phyloP scores from a whole-genome alignment of 2,329 filamentous ascomycete genomes.

The Aspergillus japonicus region DNA sequence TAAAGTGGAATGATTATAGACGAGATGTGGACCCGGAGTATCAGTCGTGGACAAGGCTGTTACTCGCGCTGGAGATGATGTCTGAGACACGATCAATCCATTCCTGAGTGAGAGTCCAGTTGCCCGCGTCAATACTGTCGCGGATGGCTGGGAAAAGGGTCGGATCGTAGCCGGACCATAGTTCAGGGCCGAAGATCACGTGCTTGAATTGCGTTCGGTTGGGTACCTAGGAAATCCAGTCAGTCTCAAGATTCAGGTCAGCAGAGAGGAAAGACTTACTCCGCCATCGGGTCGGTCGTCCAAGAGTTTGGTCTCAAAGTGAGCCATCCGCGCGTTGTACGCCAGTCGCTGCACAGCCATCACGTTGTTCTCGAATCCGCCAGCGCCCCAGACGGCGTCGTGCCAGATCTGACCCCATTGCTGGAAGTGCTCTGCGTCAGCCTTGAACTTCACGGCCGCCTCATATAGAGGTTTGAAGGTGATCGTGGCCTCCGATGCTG shows the following conservation, averaged over 20 bases:
- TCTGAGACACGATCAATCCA: slow-evolving; percentile 70
- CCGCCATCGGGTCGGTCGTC: slow-evolving; percentile 72
- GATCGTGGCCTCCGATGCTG: slow-evolving; percentile 36
- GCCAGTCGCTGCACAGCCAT: slow-evolving; percentile 66
- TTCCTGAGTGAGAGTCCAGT: slow-evolving; percentile 67
- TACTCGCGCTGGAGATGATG: slow-evolving; percentile 63
- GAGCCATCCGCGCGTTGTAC: slow-evolving; percentile 76
- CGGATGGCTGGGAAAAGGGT: slow-evolving; percentile 79
- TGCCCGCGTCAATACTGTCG: slow-evolving; percentile 69
- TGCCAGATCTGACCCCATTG: slow-evolving; percentile 79
- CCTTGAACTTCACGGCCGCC: slow-evolving; percentile 61
- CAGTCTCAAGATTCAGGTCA: background rate
- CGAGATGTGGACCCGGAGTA: background rate
- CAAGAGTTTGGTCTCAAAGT: slow-evolving; percentile 79
- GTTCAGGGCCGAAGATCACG: slow-evolving; percentile 79
- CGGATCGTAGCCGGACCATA: slow-evolving; percentile 68
- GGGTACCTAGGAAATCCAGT: slow-evolving; percentile 59
- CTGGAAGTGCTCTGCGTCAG: slow-evolving; percentile 64
- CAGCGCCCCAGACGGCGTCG: slow-evolving; percentile 64
- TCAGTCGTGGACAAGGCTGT: slow-evolving; percentile 43
- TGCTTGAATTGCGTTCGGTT: slow-evolving; percentile 93
- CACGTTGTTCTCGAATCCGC: slow-evolving; percentile 72
- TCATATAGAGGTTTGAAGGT: slow-evolving; percentile 61
- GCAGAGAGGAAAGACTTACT: slow-evolving; percentile 54
- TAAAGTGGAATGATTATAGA: background rate